Conservation (phyloP, 208 protist genomes). For the Phytomonas serpens region DNA sequence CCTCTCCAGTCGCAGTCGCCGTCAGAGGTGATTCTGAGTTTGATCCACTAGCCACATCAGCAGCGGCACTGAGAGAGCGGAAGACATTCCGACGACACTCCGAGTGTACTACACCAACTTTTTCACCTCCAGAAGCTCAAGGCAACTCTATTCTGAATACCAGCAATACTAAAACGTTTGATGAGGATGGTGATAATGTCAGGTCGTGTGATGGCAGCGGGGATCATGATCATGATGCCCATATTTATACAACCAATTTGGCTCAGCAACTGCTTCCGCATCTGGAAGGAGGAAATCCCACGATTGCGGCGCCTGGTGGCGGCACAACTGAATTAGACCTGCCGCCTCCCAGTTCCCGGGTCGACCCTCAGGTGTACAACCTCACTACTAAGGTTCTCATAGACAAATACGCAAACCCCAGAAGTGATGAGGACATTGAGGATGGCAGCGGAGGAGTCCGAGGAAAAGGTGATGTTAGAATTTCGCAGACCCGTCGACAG, state of each 20-base stretch:
- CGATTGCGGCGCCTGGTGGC: neutral
- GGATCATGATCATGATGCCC: neutral
- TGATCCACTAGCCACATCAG: slow-evolving; percentile 59
- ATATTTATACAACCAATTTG: neutral
- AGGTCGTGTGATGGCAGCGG: neutral
- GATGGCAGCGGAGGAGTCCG: neutral
- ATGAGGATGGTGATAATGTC: neutral
- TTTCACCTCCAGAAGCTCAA: neutral
- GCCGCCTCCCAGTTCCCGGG: neutral
- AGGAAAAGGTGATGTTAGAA: neutral
- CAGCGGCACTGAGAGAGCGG: slow-evolving; percentile 30
- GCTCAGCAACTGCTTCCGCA: neutral
- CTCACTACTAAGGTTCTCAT: slow-evolving; percentile 28
- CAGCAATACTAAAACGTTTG: neutral
- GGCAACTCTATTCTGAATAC: neutral
- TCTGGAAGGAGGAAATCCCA: neutral
- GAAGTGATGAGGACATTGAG: neutral
- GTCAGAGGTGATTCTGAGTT: slow-evolving; percentile 15
- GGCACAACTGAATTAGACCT: neutral
- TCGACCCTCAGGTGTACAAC: slow-evolving; percentile 22
- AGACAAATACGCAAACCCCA: slow-evolving; percentile 19
- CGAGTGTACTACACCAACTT: slow-evolving; percentile 14
- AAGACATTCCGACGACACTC: slow-evolving; percentile 24
- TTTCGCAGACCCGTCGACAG: neutral
- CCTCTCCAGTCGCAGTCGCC: neutral